Conservation (phyloP, 1,139 yeast genomes). For the Suhomyces panamericanus region DNA sequence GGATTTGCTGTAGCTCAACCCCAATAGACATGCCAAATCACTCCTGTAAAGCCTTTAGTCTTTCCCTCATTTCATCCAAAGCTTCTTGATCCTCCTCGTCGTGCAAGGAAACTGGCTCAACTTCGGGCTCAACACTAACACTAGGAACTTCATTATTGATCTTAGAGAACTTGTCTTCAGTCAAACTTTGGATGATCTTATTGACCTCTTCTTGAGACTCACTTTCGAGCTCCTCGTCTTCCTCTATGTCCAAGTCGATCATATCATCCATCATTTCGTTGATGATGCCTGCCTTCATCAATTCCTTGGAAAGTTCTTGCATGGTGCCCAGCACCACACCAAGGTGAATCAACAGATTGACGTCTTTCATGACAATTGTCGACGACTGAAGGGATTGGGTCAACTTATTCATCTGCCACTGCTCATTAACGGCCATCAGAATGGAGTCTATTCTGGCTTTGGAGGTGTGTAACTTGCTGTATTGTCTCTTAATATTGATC, state of each 20-base stretch:
- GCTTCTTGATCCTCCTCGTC: conserved; percentile 74
- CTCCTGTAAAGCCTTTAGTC: conserved; percentile 82
- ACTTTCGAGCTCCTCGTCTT: conserved; percentile 60
- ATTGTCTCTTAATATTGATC: conserved; percentile 71
- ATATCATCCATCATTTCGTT: conserved; percentile 96
- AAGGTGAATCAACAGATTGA: conserved; percentile 70
- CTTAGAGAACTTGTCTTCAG: conserved; percentile 45
- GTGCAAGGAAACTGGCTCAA: conserved; percentile 19
- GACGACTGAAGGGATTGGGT: conserved; percentile 81
- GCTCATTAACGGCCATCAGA: conserved; percentile 87
- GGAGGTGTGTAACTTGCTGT: conserved; percentile 70
- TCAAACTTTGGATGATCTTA: conserved; percentile 46
- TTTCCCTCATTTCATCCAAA: conserved; percentile 83
- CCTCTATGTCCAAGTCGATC: conserved; percentile 65
- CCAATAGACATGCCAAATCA: conserved; percentile 20
- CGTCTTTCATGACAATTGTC: conserved; percentile 85
- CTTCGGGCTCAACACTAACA: conserved; percentile 24
- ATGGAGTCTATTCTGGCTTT: conserved; percentile 86
- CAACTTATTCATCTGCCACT: conserved; percentile 80
- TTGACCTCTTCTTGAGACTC: conserved; percentile 71
- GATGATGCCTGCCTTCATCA: conserved; percentile 88
- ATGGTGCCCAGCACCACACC: conserved; percentile 84
- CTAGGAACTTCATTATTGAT: conserved; percentile 47
- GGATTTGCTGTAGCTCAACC: not conserved
- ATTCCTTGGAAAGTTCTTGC: conserved; percentile 83